These are phyloP conservation scores for Nicotiana knightiana DNA, from an alignment of 257 asterid species.

Conservation along the genomic window DNA sequence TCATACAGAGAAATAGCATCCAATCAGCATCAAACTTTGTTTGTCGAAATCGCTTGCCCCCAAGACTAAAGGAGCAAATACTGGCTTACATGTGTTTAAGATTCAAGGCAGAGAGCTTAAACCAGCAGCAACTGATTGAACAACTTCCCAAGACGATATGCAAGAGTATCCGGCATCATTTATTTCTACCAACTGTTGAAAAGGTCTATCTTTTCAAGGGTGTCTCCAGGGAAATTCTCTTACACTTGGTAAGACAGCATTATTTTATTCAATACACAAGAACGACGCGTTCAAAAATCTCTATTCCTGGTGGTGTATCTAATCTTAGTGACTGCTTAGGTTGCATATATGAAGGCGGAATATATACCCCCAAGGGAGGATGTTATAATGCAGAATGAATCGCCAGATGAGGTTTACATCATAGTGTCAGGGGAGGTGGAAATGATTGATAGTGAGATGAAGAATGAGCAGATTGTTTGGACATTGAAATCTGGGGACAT, in stretches of 20 bases:
- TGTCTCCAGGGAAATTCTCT: conserved; percentile 57
- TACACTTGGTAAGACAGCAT: conserved; percentile 44
- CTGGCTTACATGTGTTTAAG: conserved; percentile 82
- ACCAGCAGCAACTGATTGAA: conserved; percentile 77
- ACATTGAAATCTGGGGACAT: conserved; percentile 50
- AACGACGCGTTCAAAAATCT: neutral
- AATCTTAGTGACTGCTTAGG: conserved; percentile 30
- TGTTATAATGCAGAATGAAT: conserved; percentile 69
- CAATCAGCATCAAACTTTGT: conserved; percentile 86
- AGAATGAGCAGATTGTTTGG: conserved; percentile 55
- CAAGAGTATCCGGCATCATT: conserved; percentile 62
- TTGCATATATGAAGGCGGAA: conserved; percentile 83
- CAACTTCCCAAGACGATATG: conserved; percentile 78
- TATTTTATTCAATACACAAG: neutral
- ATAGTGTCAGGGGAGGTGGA: conserved; percentile 92
- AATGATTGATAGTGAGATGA: conserved; percentile 57
- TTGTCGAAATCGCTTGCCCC: conserved; percentile 63
- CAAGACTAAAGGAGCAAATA: conserved; percentile 73
- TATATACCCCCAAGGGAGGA: conserved; percentile 91
- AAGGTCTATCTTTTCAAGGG: conserved; percentile 74
- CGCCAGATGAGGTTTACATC: conserved; percentile 74
- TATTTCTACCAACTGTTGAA: conserved; percentile 69
- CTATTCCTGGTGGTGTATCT: neutral
- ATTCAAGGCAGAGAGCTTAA: conserved; percentile 84
- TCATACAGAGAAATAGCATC: conserved; percentile 60